Base-by-base conservation (phyloP, 192 early-diverging fungal species). In the Jimgerdemannia flammicorona region DNA sequence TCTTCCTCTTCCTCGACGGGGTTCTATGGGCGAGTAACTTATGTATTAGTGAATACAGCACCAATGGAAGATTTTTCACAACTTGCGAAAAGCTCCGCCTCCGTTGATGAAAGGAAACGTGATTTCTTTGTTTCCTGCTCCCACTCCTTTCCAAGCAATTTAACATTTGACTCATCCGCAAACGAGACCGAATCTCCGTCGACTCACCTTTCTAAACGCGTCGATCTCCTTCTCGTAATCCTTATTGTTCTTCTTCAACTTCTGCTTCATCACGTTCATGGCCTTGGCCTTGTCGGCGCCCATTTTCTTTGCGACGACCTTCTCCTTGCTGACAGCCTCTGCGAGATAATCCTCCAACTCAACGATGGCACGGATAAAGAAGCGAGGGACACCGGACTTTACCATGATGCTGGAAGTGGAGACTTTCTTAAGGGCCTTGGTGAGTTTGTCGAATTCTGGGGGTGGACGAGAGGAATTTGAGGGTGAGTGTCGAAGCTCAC, bases 261-360 rank as follows among this genome's bases (percentile, higher is more conserved):
- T 95, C 81, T 95, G 93, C 89, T 97, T 98, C 88, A 98, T 92
- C 67, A 92, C 89, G 83, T 92, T 98, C 78, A 97, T 83, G 39
- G 95, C 93, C 76, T 93, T 93, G 59, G 90, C 88, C 70, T 94
- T 90, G 67, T 81, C 86, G 64, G 93, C 85, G 77, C 92, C 97
- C 87, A 95, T 94, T 86, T 95, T 98, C 84, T 91, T 93, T 69
- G 90, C 85, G 6, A 87, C 84, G 40, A 90, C 85, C 87, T 95
- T 95, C 73, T 89, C 87, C 72, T 89, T 87, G 69, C 85, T 79
- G 43, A 83, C 77, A 49, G 86, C 79, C 66, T 85, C 86, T 72
- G 93, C 91, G 19, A 94, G 74, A 74, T 84, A 79, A 74, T 97
- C 94, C 72, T 99, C 97, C 40, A 98, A 79, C 63, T 89, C 80